These are phyloP conservation scores for Glycine latifolia DNA, from an alignment of 306 rosid species.

Conservation along the genomic window DNA sequence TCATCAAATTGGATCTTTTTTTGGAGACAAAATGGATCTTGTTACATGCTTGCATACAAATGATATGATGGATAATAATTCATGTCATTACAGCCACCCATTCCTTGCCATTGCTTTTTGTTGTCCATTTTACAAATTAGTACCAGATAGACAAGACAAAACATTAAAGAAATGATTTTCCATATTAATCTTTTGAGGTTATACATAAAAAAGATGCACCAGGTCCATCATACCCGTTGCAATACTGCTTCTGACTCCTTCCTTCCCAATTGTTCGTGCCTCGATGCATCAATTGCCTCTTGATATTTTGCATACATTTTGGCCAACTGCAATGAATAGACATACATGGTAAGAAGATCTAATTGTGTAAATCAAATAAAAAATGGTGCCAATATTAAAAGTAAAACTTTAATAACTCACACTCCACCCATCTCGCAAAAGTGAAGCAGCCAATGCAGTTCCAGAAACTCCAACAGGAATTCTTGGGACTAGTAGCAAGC, in stretches of 20 bases:
- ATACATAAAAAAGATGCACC: constrained; percentile 22
- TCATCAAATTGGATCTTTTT: background rate
- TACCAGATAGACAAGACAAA: background rate
- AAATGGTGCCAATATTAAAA: constrained; percentile 6
- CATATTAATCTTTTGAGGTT: background rate
- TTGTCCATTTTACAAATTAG: constrained; percentile 3
- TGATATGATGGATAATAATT: background rate
- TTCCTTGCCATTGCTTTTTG: constrained; percentile 10
- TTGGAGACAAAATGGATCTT: background rate
- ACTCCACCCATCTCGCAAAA: constrained; percentile 99
- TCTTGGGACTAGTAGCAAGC: constrained; percentile 65
- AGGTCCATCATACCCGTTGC: constrained; percentile 77
- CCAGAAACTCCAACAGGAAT: constrained; percentile 92
- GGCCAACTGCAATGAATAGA: constrained; percentile 68
- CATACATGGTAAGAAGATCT: constrained; percentile 9
- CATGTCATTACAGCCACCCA: background rate
- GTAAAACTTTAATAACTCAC: constrained; percentile 59
- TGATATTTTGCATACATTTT: constrained; percentile 93
- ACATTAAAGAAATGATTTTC: background rate
- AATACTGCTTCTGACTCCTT: constrained; percentile 90
- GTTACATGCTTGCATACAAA: constrained; percentile 18
- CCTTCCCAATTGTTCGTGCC: constrained; percentile 96
- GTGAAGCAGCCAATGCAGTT: constrained; percentile 98
- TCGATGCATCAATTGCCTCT: constrained; percentile 90
- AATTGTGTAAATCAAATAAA: constrained; percentile 19